Percentiles rank a stretch among this genome's conserved stretches.
Evolutionary conservation across 139 green algal species (phyloP).

Genomic region (Tetraselmis chui): DNA sequence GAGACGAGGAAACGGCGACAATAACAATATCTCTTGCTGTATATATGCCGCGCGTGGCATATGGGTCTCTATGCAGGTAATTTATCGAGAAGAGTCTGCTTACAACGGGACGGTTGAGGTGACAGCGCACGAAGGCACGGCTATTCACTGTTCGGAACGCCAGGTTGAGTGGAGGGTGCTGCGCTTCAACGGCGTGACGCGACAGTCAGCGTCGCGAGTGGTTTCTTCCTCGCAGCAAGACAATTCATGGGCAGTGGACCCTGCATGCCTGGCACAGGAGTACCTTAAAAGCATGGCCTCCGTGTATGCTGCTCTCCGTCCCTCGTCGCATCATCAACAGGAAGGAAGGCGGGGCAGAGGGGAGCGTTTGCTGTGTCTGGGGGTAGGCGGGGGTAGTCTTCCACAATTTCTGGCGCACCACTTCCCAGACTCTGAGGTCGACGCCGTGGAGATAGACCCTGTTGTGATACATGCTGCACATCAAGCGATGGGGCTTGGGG

Average conservation of each 20-base stretch:
- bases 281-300: conserved; percentile 48
- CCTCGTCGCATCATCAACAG: not conserved
- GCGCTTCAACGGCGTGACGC: conserved; percentile 50
- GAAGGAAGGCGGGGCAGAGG: not conserved
- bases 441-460: conserved; percentile 50
- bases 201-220: conserved; percentile 39
- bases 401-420: conserved; percentile 47
- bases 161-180: conserved; percentile 45
- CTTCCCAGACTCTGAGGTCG: conserved; percentile 28
- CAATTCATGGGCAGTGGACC: not conserved
- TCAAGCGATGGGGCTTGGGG: conserved; percentile 39
- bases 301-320: conserved; percentile 17
- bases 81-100: not conserved
- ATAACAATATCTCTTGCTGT: no score
- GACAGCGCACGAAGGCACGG: conserved; percentile 29
- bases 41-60: no score
- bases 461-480: conserved; percentile 37
- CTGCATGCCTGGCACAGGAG: conserved; percentile 43
- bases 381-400: conserved; percentile 49
- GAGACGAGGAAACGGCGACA: no score
- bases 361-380: conserved; percentile 37
- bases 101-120: conserved; percentile 22
- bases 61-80: no score
- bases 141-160: not conserved
- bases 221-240: conserved; percentile 9